Evolutionary conservation across 192 early-diverging fungal species (phyloP).

Genomic region (Phlyctochytrium bullatum): DNA sequence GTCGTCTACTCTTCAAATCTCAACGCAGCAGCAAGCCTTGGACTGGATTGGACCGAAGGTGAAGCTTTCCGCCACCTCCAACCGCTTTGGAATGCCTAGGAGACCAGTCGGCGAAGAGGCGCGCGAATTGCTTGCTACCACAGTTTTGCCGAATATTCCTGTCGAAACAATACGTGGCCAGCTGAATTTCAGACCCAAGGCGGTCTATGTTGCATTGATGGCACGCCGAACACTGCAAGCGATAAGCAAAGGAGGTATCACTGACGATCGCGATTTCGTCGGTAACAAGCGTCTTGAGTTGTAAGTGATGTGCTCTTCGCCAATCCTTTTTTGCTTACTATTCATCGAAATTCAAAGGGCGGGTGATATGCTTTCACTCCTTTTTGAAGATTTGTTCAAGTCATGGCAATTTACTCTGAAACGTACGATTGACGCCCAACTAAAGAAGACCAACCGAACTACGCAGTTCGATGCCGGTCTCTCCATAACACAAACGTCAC

Average conservation of each 20-base stretch:
- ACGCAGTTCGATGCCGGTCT: constrained; percentile 78
- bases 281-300: constrained; percentile 98
- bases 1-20: constrained; percentile 61
- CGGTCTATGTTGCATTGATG: constrained; percentile 92
- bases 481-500: constrained; percentile 44
- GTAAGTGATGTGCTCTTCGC: constrained; percentile 43
- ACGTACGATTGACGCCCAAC: constrained; percentile 83
- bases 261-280: constrained; percentile 97
- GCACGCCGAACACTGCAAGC: constrained; percentile 86
- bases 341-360: constrained; percentile 53
- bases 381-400: constrained; percentile 99
- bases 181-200: constrained; percentile 87
- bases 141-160: constrained; percentile 87
- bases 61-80: constrained; percentile 26
- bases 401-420: constrained; percentile 85
- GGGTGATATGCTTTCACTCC: constrained; percentile 85
- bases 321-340: background rate
- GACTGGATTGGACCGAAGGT: constrained; percentile 77
- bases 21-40: constrained; percentile 89
- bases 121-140: constrained; percentile 77
- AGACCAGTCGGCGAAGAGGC: constrained; percentile 73
- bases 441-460: constrained; percentile 85
- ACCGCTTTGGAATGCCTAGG: constrained; percentile 27
- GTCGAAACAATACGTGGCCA: constrained; percentile 62
- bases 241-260: constrained; percentile 71